A percentile compares a stretch with the other conserved stretches of the same genome.
phyloP scores from a whole-genome alignment of 2,329 filamentous ascomycete species.

The Trichoderma guizhouense region DNA sequence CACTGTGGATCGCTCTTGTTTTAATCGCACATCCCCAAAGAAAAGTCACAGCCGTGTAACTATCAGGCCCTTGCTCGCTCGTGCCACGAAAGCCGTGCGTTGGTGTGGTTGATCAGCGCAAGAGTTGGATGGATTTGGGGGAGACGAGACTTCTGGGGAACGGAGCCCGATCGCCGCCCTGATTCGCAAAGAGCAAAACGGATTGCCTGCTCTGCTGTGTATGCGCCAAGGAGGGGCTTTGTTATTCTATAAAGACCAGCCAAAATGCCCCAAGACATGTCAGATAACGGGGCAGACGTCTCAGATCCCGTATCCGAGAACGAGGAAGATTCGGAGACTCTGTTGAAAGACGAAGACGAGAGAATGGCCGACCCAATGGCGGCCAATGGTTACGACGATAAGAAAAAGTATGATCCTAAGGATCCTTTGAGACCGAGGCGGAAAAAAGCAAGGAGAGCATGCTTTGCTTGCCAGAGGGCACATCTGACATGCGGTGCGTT shows the following conservation, averaged over 20 bases:
- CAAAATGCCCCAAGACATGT: constrained; percentile 55
- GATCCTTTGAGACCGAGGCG: constrained; percentile 84
- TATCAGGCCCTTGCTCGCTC: constrained; percentile 26
- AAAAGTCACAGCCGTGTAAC: constrained; percentile 28
- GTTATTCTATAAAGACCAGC: constrained; percentile 46
- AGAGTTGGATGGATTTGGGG: constrained; percentile 28
- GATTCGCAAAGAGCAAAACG: constrained; percentile 23
- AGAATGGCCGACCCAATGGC: constrained; percentile 51
- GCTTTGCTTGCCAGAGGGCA: constrained; percentile 93
- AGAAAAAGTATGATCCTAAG: constrained; percentile 77
- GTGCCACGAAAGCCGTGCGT: constrained; percentile 31
- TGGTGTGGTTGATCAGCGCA: constrained; percentile 34
- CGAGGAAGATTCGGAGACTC: constrained; percentile 52
- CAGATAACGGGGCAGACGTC: constrained; percentile 52
- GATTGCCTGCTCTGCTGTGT: constrained; percentile 15
- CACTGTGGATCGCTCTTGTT: constrained; percentile 17
- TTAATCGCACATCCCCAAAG: constrained; percentile 29
- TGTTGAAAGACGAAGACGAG: constrained; percentile 47
- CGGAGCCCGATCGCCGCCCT: constrained; percentile 34
- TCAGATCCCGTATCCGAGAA: constrained; percentile 59
- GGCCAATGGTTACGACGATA: constrained; percentile 49
- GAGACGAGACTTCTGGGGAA: constrained; percentile 27
- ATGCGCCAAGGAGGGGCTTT: constrained; percentile 25
- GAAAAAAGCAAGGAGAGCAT: constrained; percentile 94
- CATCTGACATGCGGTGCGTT: constrained; percentile 96